Evolutionary conservation across 352 stramenopile genomes (phyloP), one percentile per base, ranked within the genome.

Genomic region (Detonula confervacea): DNA sequence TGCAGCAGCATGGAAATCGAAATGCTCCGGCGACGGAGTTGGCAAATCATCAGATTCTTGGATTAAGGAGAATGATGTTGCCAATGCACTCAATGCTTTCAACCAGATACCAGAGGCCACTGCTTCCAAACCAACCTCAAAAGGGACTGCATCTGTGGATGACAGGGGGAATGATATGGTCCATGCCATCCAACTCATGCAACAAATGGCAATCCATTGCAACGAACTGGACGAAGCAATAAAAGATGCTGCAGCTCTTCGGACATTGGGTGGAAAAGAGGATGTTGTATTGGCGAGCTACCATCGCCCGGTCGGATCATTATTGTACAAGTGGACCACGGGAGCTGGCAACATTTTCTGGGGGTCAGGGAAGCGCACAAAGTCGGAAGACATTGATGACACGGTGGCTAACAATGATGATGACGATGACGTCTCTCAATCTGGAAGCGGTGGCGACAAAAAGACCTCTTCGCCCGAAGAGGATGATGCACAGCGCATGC

Each of bases 151-250:
- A 25, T 14, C 16, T 20, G 47, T 9, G 29, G 54, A 46, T 18
- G 14, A 22, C 18, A 22, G 39, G 0, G 29, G 9, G 30, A 33
- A 37, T 47, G 33, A 61, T 22, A 88, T 86, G 55, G 76, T 76
- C 16, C 63, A 88, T 62, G 77, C 83, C 0, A 75, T 91, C 64
- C 73, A 82, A 42, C 67, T 93, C 16, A 93, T 93, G 87, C 72
- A 87, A 71, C 39, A 68, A 44, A 52, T 90, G 29, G 80, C 84
- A 6, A 30, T 89, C 27, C 82, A 87, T 44, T 83, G 78, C 25
- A 73, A 74, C 54, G 68, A 86, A 33, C 77, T 87, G 35, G 64
- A 86, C 44, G 56, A 87, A 60, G 71, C 79, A 16, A 49, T 89
- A 37, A 20, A 61, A 47, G 69, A 73, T 59, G 75, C 69, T 4